Percentiles rank a stretch among this genome's conserved stretches.
Evolutionary conservation across 2,329 filamentous ascomycete genomes (phyloP).

Genomic region (Alternaria arborescens): DNA sequence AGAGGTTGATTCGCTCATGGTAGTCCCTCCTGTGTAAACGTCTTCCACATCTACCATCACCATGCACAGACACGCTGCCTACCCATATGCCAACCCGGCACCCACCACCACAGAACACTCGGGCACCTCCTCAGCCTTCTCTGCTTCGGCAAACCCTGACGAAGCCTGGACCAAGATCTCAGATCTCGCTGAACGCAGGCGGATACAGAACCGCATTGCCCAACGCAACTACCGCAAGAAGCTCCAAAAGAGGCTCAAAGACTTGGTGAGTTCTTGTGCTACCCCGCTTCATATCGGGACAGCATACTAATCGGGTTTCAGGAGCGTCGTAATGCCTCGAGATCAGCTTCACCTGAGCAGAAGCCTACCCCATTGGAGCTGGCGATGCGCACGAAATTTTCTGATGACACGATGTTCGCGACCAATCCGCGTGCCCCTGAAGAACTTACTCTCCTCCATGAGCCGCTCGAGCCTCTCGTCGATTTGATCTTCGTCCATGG

Average conservation of each 20-base stretch:
- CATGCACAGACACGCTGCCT: constrained; percentile 57
- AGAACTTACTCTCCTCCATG: too few species aligned
- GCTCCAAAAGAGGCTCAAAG: constrained; percentile 87
- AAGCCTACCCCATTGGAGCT: constrained; percentile 25
- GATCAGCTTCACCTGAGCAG: constrained; percentile 67
- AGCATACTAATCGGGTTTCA: constrained; percentile 28
- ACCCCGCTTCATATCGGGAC: constrained; percentile 19
- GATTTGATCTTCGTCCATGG: too few species aligned
- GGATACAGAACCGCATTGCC: constrained; percentile 97
- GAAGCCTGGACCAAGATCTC: constrained; percentile 99
- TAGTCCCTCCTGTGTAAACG: not conserved
- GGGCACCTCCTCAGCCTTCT: constrained; percentile 92
- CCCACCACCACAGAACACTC: constrained; percentile 67
- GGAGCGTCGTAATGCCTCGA: constrained; percentile 76
- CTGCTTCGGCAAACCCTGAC: constrained; percentile 90
- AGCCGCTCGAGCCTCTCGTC: too few species aligned
- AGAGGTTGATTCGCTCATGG: too few species aligned
- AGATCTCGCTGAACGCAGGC: constrained; percentile 88
- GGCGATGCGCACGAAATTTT: too few species aligned
- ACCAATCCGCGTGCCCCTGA: too few species aligned
- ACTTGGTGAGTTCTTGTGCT: constrained; percentile 59
- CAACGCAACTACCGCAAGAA: constrained; percentile 98
- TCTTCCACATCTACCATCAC: constrained; percentile 26
- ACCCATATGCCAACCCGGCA: constrained; percentile 53
- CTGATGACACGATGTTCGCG: too few species aligned